Base-by-base conservation (phyloP, 805 yeast genomes). In the Yarrowia sp. region DNA sequence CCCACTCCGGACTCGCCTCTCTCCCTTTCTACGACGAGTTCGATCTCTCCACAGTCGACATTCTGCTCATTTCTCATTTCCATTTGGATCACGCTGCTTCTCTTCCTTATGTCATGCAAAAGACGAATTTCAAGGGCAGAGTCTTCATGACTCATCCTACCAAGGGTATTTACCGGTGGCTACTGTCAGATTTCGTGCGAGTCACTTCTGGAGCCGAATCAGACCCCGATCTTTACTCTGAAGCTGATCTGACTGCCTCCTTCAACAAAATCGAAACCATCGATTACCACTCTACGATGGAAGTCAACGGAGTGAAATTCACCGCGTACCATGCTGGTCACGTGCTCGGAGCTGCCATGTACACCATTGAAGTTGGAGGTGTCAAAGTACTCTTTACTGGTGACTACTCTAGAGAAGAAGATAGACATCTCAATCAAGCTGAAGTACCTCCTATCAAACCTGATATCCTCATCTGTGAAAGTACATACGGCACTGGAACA, bases 261-360 rank as follows among this genome's bases (percentile, higher is more conserved):
- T 91, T 93, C 71, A 97, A 92, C 71, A 80, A 84, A 68, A 95
- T 95, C 57, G 98, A 95, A 75, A 90, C 98, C 0, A 85, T 95
- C 28, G 99, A 95, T 75, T 95, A 88, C 75, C 98, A 95, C 75
- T 90, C 98, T 4, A 95, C 99, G 0, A 84, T 91, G 68, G 98
- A 95, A 71, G 89, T 92, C 39, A 96, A 90, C 66, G 99, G 99
- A 62, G 87, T 95, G 65, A 82, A 95, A 72, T 93, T 95, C 78
- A 95, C 99, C 0, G 99, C 99, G 0, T 95, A 88, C 75, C 99
- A 93, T 77, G 99, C 99, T 8, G 99, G 99, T n/a, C 99, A 95
- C 81, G 99, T 95, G 11, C 79, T 95, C 48, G 99, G 99, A 65
- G 98, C 99, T 10, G 97, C 98, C 11, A 95, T 95, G 98, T 95